Evolutionary conservation across 345 rosid genomes (phyloP).

Genomic region (Euphorbia lathyris): DNA sequence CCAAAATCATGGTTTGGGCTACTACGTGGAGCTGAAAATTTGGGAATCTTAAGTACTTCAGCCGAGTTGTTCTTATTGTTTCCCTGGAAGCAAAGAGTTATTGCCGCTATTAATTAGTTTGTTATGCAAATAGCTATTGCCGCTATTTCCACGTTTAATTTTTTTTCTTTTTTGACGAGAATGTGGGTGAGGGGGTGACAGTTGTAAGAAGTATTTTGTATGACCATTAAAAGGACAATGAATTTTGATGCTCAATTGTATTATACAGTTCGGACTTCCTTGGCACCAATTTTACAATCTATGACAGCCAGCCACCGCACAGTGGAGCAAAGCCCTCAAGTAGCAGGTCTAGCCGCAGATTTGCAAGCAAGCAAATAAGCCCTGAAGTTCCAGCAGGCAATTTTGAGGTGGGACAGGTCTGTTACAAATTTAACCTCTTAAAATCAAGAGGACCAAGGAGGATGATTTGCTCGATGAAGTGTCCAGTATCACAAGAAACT

Average conservation of each 20-base stretch:
- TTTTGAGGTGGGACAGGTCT: conserved; percentile 77
- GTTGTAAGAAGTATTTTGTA: background rate
- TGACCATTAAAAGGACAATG: background rate
- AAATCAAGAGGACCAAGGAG: conserved; percentile 98
- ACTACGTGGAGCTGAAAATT: background rate
- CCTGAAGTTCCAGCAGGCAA: conserved; percentile 91
- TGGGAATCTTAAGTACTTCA: background rate
- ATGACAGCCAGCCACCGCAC: conserved; percentile 81
- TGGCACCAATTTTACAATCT: conserved; percentile 89
- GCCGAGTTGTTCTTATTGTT: too few species aligned
- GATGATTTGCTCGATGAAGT: conserved; percentile 71
- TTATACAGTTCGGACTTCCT: conserved; percentile 86
- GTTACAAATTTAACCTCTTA: conserved; percentile 87
- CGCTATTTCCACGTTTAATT: background rate
- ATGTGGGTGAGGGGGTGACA: background rate
- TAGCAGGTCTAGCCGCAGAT: conserved; percentile 64
- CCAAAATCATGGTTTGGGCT: background rate
- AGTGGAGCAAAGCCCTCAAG: conserved; percentile 87
- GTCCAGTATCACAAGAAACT: conserved; percentile 43
- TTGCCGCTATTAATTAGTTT: background rate
- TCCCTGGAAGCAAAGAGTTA: background rate
- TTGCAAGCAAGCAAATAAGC: conserved; percentile 92
- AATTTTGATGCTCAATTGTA: background rate
- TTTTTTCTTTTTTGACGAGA: background rate
- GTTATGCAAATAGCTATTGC: background rate